These are phyloP conservation scores for Colletotrichum melonis DNA, from an alignment of 2,329 filamentous ascomycete species.

Conservation along the genomic window DNA sequence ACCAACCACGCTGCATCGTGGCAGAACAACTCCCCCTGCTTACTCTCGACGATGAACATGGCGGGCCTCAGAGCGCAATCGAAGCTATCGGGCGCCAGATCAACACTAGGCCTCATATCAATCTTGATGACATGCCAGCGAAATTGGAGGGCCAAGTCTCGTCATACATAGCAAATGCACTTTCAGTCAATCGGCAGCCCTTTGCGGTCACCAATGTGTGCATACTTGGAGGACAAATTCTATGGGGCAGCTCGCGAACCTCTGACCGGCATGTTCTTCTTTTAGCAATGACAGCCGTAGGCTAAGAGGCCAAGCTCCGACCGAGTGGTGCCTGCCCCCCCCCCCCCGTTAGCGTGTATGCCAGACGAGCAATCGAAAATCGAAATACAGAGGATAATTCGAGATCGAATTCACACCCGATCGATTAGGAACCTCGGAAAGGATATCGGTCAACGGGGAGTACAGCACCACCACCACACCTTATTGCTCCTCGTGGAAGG, in stretches of 20 bases:
- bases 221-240: not conserved
- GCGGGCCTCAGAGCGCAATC: not conserved
- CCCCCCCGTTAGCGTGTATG: constrained; percentile 11
- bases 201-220: not conserved
- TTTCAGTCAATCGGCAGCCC: constrained; percentile 4
- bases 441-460: not conserved
- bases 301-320: constrained; percentile 12
- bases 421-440: constrained; percentile 13
- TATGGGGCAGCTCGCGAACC: constrained; percentile 31
- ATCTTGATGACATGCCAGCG: not conserved
- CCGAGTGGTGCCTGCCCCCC: constrained; percentile 5
- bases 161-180: not conserved
- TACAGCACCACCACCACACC: not conserved
- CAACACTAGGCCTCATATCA: not conserved
- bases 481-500: constrained; percentile 14
- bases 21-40: not conserved
- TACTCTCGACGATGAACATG: not conserved
- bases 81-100: not conserved
- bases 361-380: constrained; percentile 2
- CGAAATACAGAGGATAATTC: constrained; percentile 5
- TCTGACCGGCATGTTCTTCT: constrained; percentile 22
- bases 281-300: constrained; percentile 29
- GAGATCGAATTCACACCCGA: not conserved
- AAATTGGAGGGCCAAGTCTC: not conserved
- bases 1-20: not conserved